phyloP scores from a whole-genome alignment of 192 early-diverging fungal genomes.

The Backusella australiensis region DNA sequence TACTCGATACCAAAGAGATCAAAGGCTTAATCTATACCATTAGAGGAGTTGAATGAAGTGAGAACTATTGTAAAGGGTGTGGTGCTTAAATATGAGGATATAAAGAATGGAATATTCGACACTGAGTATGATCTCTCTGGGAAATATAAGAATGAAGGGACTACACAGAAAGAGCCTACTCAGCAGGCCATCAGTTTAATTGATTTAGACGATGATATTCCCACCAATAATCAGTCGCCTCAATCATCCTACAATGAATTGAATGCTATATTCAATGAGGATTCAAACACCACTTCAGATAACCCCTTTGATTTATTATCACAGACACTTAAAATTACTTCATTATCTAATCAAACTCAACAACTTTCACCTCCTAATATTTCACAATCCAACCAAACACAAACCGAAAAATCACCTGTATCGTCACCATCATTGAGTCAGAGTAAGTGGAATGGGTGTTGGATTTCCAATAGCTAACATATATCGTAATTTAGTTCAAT shows the following conservation, averaged over 20 bases:
- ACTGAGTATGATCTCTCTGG: slow-evolving; percentile 31
- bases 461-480: too few species aligned
- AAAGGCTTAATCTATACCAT: not conserved
- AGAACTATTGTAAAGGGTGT: slow-evolving; percentile 80
- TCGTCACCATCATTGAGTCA: not conserved
- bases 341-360: not conserved
- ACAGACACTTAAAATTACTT: not conserved
- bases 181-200: slow-evolving; percentile 41
- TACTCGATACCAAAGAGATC: not conserved
- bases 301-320: slow-evolving; percentile 8
- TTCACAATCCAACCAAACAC: not conserved
- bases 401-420: not conserved
- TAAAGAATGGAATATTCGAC: slow-evolving; percentile 44
- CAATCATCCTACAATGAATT: slow-evolving; percentile 17
- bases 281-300: not conserved
- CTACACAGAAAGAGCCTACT: not conserved
- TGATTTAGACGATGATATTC: slow-evolving; percentile 37
- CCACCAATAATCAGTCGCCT: not conserved
- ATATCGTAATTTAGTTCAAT: not conserved
- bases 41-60: slow-evolving; percentile 24
- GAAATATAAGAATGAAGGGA: not conserved
- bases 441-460: not conserved
- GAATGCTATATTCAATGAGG: slow-evolving; percentile 7
- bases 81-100: slow-evolving; percentile 62
- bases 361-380: not conserved